Base-by-base conservation (phyloP, 768 basidiomycete species). In the Suillus paluster region DNA sequence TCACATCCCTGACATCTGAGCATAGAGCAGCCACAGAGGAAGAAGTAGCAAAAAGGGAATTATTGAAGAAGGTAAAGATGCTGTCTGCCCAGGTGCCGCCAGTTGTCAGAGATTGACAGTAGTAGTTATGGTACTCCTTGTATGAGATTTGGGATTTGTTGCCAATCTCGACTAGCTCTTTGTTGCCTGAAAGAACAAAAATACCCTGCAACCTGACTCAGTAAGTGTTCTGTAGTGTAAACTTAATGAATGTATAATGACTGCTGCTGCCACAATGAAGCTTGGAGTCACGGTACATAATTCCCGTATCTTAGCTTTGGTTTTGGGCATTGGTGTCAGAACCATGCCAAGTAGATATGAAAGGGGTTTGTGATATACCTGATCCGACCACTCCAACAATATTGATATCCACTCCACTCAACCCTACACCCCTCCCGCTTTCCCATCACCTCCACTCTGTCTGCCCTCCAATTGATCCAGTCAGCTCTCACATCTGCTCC, bases 71-170 rank as follows among this genome's bases (percentile, higher is more conserved):
- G 7, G 23, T 12, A 23, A 50, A 34, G 23, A 59, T 0, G 4
- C 27, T 33, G 12, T n/a, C 25, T 17, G 58, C 58, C 41, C 41
- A 30, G 42, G 58, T 2, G 7, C 45, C 45, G 2, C 45, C 23
- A 12, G 45, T 46, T 21, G 23, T 23, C 45, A 46, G 23, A 4
- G 23, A 8, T 46, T 46, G 58, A 38, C 11, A 14, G 9, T 60
- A 54, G 5, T 54, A 60, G 50, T 52, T 54, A 15, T 60, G 50
- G 14, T 41, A 60, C 33, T 54, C 50, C 6, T 41, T n/a, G 48
- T 60, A 60, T 7, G 27, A 6, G 52, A 55, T 60, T 39, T 14
- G 19, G 7, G 59, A 21, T 15, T 54, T 52, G 5, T 54, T n/a
- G 6, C 59, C 50, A 15, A 19, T 41, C 15, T 60, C 17, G 1